Conservation (phyloP, 176 grass and related monocot genomes). For the Ananas comosus region DNA sequence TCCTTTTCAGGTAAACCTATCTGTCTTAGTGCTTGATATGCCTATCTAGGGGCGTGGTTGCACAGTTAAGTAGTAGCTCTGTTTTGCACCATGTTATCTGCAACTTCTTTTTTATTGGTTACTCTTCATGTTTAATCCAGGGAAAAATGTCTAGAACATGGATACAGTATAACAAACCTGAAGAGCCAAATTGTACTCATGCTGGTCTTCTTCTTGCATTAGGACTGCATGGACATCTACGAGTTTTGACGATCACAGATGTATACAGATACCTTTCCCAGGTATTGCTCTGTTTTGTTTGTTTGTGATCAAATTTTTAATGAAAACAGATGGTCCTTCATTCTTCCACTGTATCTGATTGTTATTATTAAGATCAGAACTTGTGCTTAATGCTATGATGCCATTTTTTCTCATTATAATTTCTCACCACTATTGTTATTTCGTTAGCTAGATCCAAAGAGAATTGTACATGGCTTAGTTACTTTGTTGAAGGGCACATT, state of each 20-base stretch:
- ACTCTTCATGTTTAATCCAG: constrained; percentile 35
- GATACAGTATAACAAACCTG: constrained; percentile 94
- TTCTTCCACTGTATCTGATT: too few species aligned
- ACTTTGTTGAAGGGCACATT: too few species aligned
- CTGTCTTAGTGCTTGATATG: neutral
- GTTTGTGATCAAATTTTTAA: neutral
- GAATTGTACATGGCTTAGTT: too few species aligned
- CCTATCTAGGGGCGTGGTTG: neutral
- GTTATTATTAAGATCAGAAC: too few species aligned
- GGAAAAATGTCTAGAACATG: constrained; percentile 94
- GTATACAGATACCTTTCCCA: constrained; percentile 83
- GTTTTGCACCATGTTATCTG: neutral
- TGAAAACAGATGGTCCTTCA: too few species aligned
- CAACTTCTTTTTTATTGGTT: neutral
- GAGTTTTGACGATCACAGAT: constrained; percentile 71
- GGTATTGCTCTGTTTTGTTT: constrained; percentile 28
- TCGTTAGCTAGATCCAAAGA: too few species aligned
- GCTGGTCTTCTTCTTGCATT: constrained; percentile 90
- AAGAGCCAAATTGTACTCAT: constrained; percentile 86
- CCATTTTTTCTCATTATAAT: too few species aligned
- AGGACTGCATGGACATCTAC: constrained; percentile 84
- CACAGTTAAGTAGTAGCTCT: neutral
- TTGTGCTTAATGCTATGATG: too few species aligned
- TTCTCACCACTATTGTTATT: too few species aligned
- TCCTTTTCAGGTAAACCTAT: constrained; percentile 68